A percentile compares a stretch with the other conserved stretches of the same genome.
phyloP scores from a whole-genome alignment of 768 basidiomycete species.

The Filobasidium floriforme region DNA sequence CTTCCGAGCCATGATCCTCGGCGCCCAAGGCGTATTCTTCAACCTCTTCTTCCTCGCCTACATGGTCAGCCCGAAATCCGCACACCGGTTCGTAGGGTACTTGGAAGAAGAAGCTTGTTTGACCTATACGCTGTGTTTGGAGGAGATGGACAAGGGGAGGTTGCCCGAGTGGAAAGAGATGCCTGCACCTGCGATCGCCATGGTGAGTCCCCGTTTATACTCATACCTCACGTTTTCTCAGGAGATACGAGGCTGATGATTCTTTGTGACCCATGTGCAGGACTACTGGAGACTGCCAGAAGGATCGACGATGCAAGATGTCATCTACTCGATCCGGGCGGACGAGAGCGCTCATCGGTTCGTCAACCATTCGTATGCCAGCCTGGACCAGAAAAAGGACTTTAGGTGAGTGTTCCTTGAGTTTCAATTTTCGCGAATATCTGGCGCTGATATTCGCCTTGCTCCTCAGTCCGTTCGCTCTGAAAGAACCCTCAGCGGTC shows the following conservation, averaged over 20 bases:
- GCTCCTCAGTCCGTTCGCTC: constrained; percentile 46
- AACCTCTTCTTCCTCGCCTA: constrained; percentile 60
- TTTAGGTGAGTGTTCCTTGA: constrained; percentile 51
- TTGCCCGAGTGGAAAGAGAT: constrained; percentile 53
- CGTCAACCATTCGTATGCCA: constrained; percentile 91
- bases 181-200: constrained; percentile 79
- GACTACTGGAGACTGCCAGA: constrained; percentile 64
- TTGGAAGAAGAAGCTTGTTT: constrained; percentile 91
- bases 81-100: constrained; percentile 82
- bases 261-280: neutral
- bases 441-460: constrained; percentile 5
- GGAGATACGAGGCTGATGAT: neutral
- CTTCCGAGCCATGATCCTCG: constrained; percentile 75
- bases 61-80: constrained; percentile 47
- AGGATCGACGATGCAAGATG: constrained; percentile 57
- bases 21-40: constrained; percentile 65
- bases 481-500: constrained; percentile 80
- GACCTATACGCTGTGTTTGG: constrained; percentile 79
- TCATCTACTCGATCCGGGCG: constrained; percentile 82
- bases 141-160: constrained; percentile 56
- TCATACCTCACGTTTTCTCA: neutral
- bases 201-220: constrained; percentile 40
- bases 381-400: constrained; percentile 66
- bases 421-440: neutral
- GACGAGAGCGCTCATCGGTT: constrained; percentile 88